Percentiles rank a stretch among this genome's conserved stretches.
Evolutionary conservation across 805 yeast species (phyloP).

Genomic region (Phaffomyces thermotolerans): DNA sequence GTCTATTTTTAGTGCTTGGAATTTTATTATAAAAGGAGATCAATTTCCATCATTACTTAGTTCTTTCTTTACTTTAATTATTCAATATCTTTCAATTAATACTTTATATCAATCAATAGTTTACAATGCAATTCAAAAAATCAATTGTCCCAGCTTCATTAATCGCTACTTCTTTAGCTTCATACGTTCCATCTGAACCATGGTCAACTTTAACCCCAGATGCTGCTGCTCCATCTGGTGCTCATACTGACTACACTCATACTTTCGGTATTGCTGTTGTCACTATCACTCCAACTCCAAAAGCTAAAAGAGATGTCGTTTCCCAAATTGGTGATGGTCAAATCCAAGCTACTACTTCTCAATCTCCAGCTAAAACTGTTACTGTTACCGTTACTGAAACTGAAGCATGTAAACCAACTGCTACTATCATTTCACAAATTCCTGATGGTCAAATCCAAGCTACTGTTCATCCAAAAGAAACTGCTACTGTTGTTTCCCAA

Average conservation of each 20-base stretch:
- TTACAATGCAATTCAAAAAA: conserved; percentile 38
- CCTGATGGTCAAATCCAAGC: conserved; percentile 5
- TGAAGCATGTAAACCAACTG: not conserved
- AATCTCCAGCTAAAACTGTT: conserved; percentile 2
- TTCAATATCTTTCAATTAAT: not conserved
- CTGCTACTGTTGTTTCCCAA: conserved; percentile 6
- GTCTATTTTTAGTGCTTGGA: conserved; percentile 1
- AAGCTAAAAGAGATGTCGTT: conserved; percentile 14
- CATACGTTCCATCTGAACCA: conserved; percentile 54
- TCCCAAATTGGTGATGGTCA: conserved; percentile 27
- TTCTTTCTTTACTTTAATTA: not conserved
- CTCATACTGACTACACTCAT: conserved; percentile 29
- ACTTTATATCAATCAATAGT: not conserved
- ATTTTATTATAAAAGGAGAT: not conserved
- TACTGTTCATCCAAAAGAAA: not conserved
- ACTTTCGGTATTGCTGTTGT: conserved; percentile 38
- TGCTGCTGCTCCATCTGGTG: conserved; percentile 28
- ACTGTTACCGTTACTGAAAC: conserved; percentile 1
- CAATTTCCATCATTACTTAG: too few relatives aligned
- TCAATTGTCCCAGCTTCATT: conserved; percentile 39
- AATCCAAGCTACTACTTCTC: conserved; percentile 22
- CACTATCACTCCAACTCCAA: conserved; percentile 25
- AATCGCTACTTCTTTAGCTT: conserved; percentile 43
- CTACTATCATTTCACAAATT: conserved; percentile 2
- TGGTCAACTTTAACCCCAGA: conserved; percentile 38